phyloP scores from a whole-genome alignment of 805 yeast genomes.

The Komagataella mondaviorum region DNA sequence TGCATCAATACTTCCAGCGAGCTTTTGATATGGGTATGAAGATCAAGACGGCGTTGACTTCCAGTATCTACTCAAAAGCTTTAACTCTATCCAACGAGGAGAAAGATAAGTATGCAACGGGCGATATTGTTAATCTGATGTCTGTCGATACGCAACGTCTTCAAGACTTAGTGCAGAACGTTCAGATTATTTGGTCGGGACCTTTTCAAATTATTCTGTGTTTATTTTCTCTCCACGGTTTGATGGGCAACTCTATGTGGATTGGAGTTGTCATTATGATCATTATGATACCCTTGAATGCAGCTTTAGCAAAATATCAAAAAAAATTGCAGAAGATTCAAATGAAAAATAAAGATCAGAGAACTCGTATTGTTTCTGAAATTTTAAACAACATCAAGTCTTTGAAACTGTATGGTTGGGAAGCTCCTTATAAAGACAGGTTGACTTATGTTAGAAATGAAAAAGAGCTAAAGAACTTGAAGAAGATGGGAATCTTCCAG shows the following conservation, averaged over 20 bases:
- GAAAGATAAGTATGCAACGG: conserved; percentile 60
- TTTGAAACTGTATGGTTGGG: conserved; percentile 93
- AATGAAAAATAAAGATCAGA: conserved; percentile 83
- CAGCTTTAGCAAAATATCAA: conserved; percentile 51
- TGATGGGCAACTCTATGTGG: conserved; percentile 90
- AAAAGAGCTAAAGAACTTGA: conserved; percentile 67
- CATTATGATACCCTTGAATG: conserved; percentile 70
- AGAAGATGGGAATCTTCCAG: conserved; percentile 55
- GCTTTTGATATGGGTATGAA: conserved; percentile 69
- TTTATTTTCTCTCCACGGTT: conserved; percentile 52
- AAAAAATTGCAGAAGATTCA: conserved; percentile 68
- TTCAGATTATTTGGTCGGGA: conserved; percentile 82
- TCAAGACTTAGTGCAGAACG: conserved; percentile 68
- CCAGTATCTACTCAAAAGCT: conserved; percentile 57
- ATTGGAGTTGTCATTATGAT: conserved; percentile 77
- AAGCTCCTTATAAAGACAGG: conserved; percentile 63
- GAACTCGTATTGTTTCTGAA: conserved; percentile 82
- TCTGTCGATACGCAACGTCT: conserved; percentile 86
- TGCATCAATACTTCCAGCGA: conserved; percentile 70
- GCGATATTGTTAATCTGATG: conserved; percentile 91
- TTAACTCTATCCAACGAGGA: conserved; percentile 60
- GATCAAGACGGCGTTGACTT: conserved; percentile 54
- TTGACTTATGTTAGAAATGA: conserved; percentile 77
- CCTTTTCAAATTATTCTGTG: conserved; percentile 81
- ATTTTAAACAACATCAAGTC: conserved; percentile 87